A percentile compares a stretch with the other conserved stretches of the same genome.
Conservation (phyloP, 2,329 filamentous ascomycete species). For the Fusarium oxysporum region DNA sequence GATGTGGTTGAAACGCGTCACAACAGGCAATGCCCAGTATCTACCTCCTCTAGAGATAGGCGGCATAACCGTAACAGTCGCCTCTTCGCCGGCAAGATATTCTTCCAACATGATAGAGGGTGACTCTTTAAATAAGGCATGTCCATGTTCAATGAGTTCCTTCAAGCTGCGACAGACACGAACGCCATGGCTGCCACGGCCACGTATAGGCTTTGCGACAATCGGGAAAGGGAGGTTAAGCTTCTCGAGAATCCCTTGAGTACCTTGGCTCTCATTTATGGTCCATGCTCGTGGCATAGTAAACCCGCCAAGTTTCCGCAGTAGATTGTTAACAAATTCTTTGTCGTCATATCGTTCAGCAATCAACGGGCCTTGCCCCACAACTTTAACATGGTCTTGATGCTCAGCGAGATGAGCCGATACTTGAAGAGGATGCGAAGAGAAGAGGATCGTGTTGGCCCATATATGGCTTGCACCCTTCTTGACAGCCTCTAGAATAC, state of each 20-base stretch:
- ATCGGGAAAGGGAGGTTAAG: slow-evolving; percentile 25
- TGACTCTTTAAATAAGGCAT: slow-evolving; percentile 17
- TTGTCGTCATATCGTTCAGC: slow-evolving; percentile 65
- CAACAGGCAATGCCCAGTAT: slow-evolving; percentile 57
- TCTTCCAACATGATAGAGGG: slow-evolving; percentile 58
- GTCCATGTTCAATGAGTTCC: slow-evolving; percentile 20
- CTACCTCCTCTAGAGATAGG: slow-evolving; percentile 47
- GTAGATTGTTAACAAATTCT: slow-evolving; percentile 57
- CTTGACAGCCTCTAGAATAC: slow-evolving; percentile 48
- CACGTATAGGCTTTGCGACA: slow-evolving; percentile 35
- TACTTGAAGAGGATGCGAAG: slow-evolving; percentile 59
- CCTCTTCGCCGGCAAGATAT: slow-evolving; percentile 61
- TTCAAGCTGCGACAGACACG: slow-evolving; percentile 20
- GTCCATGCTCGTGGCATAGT: slow-evolving; percentile 55
- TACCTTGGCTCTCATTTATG: slow-evolving; percentile 20
- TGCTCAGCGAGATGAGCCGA: slow-evolving; percentile 49
- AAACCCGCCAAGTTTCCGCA: slow-evolving; percentile 53
- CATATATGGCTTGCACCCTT: slow-evolving; percentile 59
- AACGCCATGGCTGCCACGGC: slow-evolving; percentile 37
- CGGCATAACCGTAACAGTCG: slow-evolving; percentile 64
- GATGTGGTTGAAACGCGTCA: slow-evolving; percentile 34
- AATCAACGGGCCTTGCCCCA: slow-evolving; percentile 60
- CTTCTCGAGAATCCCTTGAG: neutral
- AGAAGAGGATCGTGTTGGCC: slow-evolving; percentile 64
- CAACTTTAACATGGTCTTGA: slow-evolving; percentile 50